Evolutionary conservation across 345 rosid genomes (phyloP), one percentile per base, ranked within the genome.

Genomic region (Linum lewisii): DNA sequence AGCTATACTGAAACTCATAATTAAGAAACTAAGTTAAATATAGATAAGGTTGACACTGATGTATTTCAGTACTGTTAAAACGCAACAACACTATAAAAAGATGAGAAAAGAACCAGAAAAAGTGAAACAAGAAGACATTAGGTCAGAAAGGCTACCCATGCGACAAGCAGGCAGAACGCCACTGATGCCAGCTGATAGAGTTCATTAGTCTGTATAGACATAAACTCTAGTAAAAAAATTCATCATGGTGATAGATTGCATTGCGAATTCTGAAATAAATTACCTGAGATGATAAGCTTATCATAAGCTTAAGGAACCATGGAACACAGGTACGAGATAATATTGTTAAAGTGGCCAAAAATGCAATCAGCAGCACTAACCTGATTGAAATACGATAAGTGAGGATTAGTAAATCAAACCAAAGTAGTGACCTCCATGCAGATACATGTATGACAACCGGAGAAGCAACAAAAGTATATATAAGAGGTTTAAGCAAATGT

Each of bases 171-270:
- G 79, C 97, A 93, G 81, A 93, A 93, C 16, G 99, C 99, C 50
- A 93, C 97, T 2, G 89, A 65, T 23, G 99, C 99, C 78, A 93
- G 77, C 79, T 88, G 99, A 73, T 93, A 93, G 72, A 93, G 97
- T 73, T 93, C 99, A 62, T 93, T 86, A 59, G 97, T 93, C 97
- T 92, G 87, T 68, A 72, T 37, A 72, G 77, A 62, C n/a, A n/a
- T 63, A 59, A 70, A 66, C 18, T 7, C 14, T 16, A 42, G 47
- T 42, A 11, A 42, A 51, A 51, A 72, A 45, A 23, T 63, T 18
- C 52, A 65, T 71, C 60, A 57, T 49, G 56, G 5, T 19, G 15
- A 13, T 2, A 24, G 8, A 2, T 11, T 19, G 56, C 8, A 52
- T 20, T 10, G 21, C 2, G 15, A 20, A 18, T 21, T 15, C 15